Percentiles rank a stretch among this genome's conserved stretches.
Evolutionary conservation across 2,329 filamentous ascomycete genomes (phyloP).

Genomic region (Aspergillus sp.): DNA sequence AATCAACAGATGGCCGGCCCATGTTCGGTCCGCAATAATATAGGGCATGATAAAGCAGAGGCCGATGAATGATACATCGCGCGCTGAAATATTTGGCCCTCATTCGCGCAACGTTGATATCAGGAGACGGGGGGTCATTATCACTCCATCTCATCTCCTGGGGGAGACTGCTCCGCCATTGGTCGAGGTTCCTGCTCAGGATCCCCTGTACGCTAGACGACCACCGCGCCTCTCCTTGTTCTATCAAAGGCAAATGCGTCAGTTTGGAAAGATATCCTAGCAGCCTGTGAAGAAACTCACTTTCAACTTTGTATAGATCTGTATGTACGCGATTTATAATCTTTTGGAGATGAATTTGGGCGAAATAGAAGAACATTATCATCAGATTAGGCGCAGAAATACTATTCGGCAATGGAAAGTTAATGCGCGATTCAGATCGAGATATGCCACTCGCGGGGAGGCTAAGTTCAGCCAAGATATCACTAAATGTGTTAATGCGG

Average conservation of each 20-base stretch:
- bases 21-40: conserved; percentile 50
- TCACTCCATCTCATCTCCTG: conserved; percentile 62
- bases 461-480: conserved; percentile 84
- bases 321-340: conserved; percentile 58
- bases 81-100: conserved; percentile 95
- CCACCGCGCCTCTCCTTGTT: conserved; percentile 35
- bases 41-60: conserved; percentile 65
- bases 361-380: conserved; percentile 59
- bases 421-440: conserved; percentile 50
- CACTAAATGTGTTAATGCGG: conserved; percentile 51
- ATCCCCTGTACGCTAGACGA: conserved; percentile 41
- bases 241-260: conserved; percentile 7
- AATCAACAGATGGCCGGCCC: conserved; percentile 26
- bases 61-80: conserved; percentile 82
- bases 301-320: conserved; percentile 51
- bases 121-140: conserved; percentile 65
- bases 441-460: conserved; percentile 62
- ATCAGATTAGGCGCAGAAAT: conserved; percentile 36
- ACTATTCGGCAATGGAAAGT: conserved; percentile 37
- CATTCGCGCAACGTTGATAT: conserved; percentile 80
- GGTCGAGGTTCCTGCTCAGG: conserved; percentile 50
- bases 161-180: conserved; percentile 56
- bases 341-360: conserved; percentile 62
- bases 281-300: conserved; percentile 18
- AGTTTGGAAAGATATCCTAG: neutral